Base-by-base conservation (phyloP, 108 stramenopile species). In the Licmophora abbreviata region DNA sequence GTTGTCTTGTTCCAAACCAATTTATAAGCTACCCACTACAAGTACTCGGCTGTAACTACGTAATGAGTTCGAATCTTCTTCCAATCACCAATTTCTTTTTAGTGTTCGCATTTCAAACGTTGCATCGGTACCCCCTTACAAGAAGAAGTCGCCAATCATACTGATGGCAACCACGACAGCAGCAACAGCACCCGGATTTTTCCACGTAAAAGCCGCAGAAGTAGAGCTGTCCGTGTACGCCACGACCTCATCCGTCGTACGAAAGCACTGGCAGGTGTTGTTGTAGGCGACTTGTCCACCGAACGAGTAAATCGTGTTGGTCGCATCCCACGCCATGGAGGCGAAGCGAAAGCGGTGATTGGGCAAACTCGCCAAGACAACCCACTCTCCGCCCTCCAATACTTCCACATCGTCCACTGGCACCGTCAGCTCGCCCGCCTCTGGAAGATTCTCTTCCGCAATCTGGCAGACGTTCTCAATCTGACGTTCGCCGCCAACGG, bases 201-300 rank as follows among this genome's bases (percentile, higher is more conserved):
- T n/a, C n/a, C n/a, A n/a, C n/a, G n/a, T n/a, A n/a, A n/a, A n/a
- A n/a, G n/a, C n/a, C n/a, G n/a, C n/a, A n/a, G n/a, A n/a, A n/a
- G 34, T 17, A 20, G 44, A 44, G 14, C 49, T 9, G 2, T 33
- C 2, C 4, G n/a, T 6, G 4, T 3, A 58, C 35, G 58, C 64
- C 51, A 77, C 28, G 29, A 86, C 59, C 34, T 63, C 62, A 37
- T 74, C 61, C 22, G 76, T 64, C 10, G 81, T 69, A 38, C 52
- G 58, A 44, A 76, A 83, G 48, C 85, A 87, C 31, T 73, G 54
- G 44, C 85, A 87, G 38, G 45, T 51, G 2, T 50, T 54, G 48
- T 83, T 61, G 44, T 68, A 80, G 0, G 63, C 67, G 10, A 49
- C 52, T 59, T 87, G 85, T 29, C 85, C 85, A 41, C 85, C 85